phyloP scores from a whole-genome alignment of 2,329 filamentous ascomycete species.

The Aspergillus sp. region DNA sequence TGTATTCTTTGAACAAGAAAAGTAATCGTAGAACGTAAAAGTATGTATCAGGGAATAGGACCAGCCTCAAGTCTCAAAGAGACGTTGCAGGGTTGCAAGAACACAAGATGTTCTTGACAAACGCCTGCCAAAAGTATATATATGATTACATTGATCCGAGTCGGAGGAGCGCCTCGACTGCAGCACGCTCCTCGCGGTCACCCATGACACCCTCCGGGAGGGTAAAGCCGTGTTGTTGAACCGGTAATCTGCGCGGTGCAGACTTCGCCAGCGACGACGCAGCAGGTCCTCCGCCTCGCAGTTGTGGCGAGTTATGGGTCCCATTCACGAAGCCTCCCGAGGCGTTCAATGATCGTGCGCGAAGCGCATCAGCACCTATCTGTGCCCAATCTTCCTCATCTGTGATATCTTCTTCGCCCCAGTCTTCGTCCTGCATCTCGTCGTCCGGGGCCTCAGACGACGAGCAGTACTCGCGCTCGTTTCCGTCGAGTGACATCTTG shows the following conservation, averaged over 20 bases:
- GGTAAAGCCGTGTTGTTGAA: conserved; percentile 36
- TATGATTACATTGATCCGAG: conserved; percentile 49
- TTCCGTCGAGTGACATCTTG: conserved; percentile 87
- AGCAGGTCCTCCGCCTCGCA: conserved; percentile 38
- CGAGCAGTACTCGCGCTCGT: conserved; percentile 64
- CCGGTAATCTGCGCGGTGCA: conserved; percentile 38
- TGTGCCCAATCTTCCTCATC: conserved; percentile 96
- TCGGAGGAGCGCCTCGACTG: conserved; percentile 51
- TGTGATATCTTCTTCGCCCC: conserved; percentile 82
- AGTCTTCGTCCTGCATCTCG: conserved; percentile 69
- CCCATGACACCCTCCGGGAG: conserved; percentile 36
- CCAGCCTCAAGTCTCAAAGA: conserved; percentile 19
- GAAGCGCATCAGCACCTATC: conserved; percentile 81
- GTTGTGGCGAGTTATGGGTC: conserved; percentile 29
- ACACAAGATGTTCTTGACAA: conserved; percentile 12
- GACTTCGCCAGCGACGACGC: conserved; percentile 43
- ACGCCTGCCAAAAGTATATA: conserved; percentile 29
- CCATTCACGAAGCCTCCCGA: conserved; percentile 44
- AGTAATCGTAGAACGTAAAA: conserved; percentile 18
- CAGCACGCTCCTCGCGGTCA: conserved; percentile 48
- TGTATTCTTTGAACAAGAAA: conserved; percentile 11
- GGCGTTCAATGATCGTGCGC: conserved; percentile 61
- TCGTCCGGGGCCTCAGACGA: conserved; percentile 72
- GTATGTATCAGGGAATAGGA: conserved; percentile 11
- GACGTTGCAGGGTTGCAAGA: conserved; percentile 10